Evolutionary conservation across 257 asterid genomes (phyloP), one percentile per base, ranked within the genome.

Genomic region (Solanum clarkiae): DNA sequence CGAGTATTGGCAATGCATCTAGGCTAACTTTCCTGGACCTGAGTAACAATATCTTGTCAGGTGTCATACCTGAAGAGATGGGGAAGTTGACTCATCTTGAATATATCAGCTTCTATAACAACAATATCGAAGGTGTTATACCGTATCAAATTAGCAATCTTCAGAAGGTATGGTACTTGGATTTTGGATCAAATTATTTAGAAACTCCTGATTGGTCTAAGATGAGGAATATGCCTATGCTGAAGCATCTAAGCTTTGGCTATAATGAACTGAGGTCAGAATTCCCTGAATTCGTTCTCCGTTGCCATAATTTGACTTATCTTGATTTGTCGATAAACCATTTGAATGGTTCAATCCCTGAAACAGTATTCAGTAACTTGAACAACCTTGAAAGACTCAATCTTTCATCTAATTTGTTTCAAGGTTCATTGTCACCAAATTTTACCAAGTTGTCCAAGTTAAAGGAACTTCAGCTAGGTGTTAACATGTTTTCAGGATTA

Each of bases 61-160:
- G 77, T 20, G 1, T 85, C 66, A 87, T 94, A 85, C 98, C 99
- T 11, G 51, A 89, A 16, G 93, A 93, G 89, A 93, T 94, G 56
- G 98, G 94, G 4, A 87, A 81, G 15, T 85, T 96, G 91, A 91
- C 59, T 42, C 89, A 85, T 85, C 82, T 96, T 68, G 88, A 75
- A 24, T 84, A 86, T 89, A 77, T 96, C 18, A 91, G 90, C 83
- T 85, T 96, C n/a, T 83, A 44, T 86, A 88, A 90, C 94, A 94
- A 96, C 89, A 72, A 5, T 56, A 85, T 96, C 9, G 54, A 13
- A 16, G 98, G 97, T 29, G 68, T 62, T 45, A 85, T 94, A 36
- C 98, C 99, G 1, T n/a, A 68, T 86, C 93, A 95, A 87, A 89
- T 96, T 66, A 91, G 93, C 80, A 90, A 90, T 85, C 92, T 94